Evolutionary conservation across 1,284 basidiomycete genomes (phyloP), one percentile per base, ranked within the genome.

Genomic region (Vanrija sp.): DNA sequence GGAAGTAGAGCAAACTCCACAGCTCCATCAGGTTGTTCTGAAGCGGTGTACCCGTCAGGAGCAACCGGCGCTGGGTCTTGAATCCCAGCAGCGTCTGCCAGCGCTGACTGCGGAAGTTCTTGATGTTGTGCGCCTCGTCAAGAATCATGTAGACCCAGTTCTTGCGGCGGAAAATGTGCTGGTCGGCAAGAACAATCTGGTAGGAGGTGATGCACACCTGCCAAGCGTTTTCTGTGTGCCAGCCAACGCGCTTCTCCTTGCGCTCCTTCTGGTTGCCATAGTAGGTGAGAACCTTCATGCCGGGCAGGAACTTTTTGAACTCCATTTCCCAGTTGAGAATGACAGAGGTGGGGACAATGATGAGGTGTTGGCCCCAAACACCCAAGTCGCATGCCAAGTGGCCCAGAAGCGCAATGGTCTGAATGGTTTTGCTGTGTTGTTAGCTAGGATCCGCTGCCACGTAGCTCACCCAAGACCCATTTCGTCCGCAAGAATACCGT

Each of bases 301-400:
- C 94, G 0, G 94, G 94, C 3, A 97, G 80, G 71, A 97, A 97
- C 77, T 96, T 96, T 77, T 97, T 96, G 81, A 97, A 97, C 74
- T 97, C 94, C 89, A 97, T 95, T 74, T 96, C 94, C 94, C 94
- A 98, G 71, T 98, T 97, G 55, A 97, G 81, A 61, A 98, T 83
- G 54, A 97, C 94, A 59, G 89, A 92, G 1, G 94, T 97, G 1
- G 94, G 92, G 12, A 95, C 93, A 65, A 97, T 86, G 70, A 98
- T 92, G 28, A 97, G 83, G 77, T 97, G 94, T 3, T 94, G 94
- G 0, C 95, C 95, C 93, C 94, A 97, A 57, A 95, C 90, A 6
- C 94, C 94, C 50, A 87, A 83, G 73, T 95, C 91, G 71, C 93
- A 96, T 15, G 93, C 93, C 14, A 98, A 83, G 76, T 97, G 91